phyloP scores from a whole-genome alignment of 345 rosid species.

The Reutealis trisperma region DNA sequence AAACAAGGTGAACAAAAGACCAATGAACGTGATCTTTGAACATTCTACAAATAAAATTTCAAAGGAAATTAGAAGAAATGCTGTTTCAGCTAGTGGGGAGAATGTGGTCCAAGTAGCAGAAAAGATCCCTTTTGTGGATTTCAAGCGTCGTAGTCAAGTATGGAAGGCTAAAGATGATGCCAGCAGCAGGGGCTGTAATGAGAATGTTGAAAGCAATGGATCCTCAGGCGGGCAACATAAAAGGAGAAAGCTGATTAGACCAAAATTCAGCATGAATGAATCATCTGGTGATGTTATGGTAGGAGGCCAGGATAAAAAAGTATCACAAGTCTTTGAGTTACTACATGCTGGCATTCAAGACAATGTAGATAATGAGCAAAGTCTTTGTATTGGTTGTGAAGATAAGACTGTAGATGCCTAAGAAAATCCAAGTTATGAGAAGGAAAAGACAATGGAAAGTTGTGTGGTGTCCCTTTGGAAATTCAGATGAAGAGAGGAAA shows the following conservation, averaged over 20 bases:
- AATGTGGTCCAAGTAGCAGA: conserved; percentile 22
- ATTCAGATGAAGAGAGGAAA: background rate
- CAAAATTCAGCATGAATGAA: conserved; percentile 32
- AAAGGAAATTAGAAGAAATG: conserved; percentile 26
- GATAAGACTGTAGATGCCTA: background rate
- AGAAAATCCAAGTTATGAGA: background rate
- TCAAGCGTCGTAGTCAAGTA: conserved; percentile 50
- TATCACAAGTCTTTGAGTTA: background rate
- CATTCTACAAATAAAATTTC: conserved; percentile 9
- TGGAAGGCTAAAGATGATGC: conserved; percentile 24
- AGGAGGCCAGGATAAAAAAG: background rate
- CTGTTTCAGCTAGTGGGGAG: conserved; percentile 19
- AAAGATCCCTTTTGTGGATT: conserved; percentile 45
- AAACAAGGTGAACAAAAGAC: conserved; percentile 25
- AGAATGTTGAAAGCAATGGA: conserved; percentile 18
- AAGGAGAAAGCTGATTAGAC: conserved; percentile 59
- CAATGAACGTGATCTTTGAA: background rate
- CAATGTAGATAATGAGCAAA: background rate
- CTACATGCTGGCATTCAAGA: background rate
- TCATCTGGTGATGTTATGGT: background rate
- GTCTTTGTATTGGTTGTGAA: background rate
- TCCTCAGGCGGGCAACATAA: conserved; percentile 23
- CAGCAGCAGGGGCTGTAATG: conserved; percentile 21
- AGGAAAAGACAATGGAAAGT: background rate
- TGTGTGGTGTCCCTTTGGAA: background rate